Conservation (phyloP, 495 filamentous ascomycete species). For the Penicillium dipodomyicola region DNA sequence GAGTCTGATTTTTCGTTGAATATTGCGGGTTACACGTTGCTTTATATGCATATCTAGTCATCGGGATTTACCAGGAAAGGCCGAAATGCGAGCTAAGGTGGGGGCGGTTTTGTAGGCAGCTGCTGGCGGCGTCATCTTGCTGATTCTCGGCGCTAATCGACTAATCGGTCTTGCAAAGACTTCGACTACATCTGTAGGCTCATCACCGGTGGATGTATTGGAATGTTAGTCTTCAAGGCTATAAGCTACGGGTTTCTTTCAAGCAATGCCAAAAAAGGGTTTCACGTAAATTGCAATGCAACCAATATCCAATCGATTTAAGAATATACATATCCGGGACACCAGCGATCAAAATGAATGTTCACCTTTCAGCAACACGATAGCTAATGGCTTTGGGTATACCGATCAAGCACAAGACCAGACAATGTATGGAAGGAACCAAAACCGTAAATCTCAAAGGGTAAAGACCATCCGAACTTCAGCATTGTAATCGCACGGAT, state of each 20-base stretch:
- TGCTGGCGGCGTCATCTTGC: neutral
- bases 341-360: neutral
- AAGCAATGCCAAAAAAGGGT: neutral
- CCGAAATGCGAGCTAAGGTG: neutral
- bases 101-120: neutral
- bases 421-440: slow-evolving; percentile 7
- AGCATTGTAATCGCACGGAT: neutral
- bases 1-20: neutral
- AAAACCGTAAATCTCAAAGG: slow-evolving; percentile 3
- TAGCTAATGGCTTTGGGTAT: slow-evolving; percentile 12
- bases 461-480: neutral
- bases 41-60: neutral
- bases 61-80: no score
- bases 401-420: slow-evolving; percentile 8
- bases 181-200: neutral
- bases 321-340: neutral
- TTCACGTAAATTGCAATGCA: neutral
- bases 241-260: neutral
- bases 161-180: neutral
- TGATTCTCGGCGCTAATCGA: neutral
- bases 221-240: neutral
- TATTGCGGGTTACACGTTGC: neutral
- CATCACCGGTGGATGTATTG: neutral
- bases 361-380: slow-evolving; percentile 8
- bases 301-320: neutral